Conservation (phyloP, 2,329 filamentous ascomycete genomes). For the Ophiocordyceps australis region DNA sequence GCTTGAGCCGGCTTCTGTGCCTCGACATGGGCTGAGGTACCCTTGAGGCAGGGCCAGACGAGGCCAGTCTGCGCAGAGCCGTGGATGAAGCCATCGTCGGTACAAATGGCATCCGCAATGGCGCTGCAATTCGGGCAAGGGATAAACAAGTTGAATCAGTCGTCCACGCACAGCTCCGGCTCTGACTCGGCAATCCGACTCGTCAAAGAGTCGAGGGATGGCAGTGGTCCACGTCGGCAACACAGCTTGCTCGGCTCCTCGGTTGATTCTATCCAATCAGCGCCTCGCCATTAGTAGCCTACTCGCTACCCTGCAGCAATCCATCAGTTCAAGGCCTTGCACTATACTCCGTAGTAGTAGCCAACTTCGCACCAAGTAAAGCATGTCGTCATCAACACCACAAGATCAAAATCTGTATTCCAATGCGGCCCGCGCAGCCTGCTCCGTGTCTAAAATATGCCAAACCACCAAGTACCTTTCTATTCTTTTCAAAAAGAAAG, state of each 20-base stretch:
- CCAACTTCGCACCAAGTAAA: no score
- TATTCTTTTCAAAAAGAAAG: no score
- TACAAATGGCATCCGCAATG: conserved; percentile 13
- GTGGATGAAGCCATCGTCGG: conserved; percentile 42
- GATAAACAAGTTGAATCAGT: no score
- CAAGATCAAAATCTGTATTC: neutral
- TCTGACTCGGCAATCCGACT: no score
- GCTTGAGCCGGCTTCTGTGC: no score
- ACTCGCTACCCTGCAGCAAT: conserved; percentile 2
- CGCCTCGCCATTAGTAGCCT: conserved; percentile 3
- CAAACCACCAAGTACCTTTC: no score
- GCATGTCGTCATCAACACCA: no score
- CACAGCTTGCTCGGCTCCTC: conserved; percentile 12
- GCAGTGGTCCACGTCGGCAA: no score
- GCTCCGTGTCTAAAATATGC: no score
- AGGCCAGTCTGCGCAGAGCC: conserved; percentile 42
- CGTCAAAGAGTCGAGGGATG: no score
- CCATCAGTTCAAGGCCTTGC: neutral
- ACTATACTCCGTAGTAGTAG: neutral
- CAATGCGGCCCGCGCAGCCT: no score
- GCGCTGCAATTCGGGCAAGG: conserved; percentile 1
- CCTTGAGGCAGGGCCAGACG: conserved; percentile 6
- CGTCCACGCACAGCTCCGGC: no score
- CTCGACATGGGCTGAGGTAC: conserved; percentile 2
- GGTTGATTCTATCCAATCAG: conserved; percentile 17